Percentiles rank a stretch among this genome's conserved stretches.
Evolutionary conservation across 306 rosid species (phyloP).

Genomic region (Cucumis melo): DNA sequence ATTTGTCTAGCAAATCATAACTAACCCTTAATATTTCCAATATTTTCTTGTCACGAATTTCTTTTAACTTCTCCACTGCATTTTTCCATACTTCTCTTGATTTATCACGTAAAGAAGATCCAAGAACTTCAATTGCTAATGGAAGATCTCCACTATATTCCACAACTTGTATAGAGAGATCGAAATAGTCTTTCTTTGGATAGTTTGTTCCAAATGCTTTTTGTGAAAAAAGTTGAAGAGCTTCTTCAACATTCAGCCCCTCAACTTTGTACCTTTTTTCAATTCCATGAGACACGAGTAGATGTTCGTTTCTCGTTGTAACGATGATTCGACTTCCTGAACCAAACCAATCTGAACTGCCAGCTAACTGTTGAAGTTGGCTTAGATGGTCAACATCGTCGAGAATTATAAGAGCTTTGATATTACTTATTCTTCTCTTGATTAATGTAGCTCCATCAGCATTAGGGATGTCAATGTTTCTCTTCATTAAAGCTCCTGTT

Average conservation of each 20-base stretch:
- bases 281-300: neutral
- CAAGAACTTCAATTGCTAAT: constrained; percentile 3
- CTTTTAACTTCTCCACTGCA: neutral
- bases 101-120: neutral
- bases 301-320: constrained; percentile 7
- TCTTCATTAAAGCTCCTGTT: neutral
- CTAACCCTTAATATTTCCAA: neutral
- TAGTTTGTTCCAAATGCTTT: neutral
- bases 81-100: neutral
- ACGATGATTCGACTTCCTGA: constrained; percentile 13
- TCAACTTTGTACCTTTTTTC: neutral
- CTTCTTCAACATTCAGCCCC: neutral
- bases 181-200: neutral
- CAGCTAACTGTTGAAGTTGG: constrained; percentile 10
- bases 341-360: neutral
- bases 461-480: neutral
- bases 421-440: neutral
- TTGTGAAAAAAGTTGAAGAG: constrained; percentile 2
- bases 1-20: neutral
- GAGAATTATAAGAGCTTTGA: constrained; percentile 2
- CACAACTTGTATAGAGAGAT: neutral
- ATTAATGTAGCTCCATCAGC: neutral
- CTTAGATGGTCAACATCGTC: constrained; percentile 5
- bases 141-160: constrained; percentile 6
- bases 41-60: neutral